Conservation (phyloP, 257 asterid genomes). For the Solanum okadae region DNA sequence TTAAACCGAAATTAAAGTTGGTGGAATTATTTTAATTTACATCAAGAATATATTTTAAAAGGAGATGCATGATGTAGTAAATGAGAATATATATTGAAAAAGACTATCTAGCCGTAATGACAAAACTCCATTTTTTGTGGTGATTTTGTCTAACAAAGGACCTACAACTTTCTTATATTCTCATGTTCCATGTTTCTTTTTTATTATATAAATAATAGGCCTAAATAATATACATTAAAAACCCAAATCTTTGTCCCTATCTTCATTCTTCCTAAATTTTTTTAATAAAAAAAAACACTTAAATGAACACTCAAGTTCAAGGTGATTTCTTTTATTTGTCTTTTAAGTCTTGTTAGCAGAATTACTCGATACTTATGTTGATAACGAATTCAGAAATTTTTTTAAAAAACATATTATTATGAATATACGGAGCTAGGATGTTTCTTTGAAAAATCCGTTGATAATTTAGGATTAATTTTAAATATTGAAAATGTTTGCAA, state of each 20-base stretch:
- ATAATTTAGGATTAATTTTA: background rate
- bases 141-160: constrained; percentile 11
- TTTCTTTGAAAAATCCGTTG: background rate
- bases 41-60: background rate
- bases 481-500: background rate
- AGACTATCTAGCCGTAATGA: constrained; percentile 4
- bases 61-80: background rate
- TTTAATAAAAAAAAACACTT: background rate
- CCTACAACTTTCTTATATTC: background rate
- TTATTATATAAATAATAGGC: background rate
- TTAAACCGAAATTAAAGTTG: background rate
- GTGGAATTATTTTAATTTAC: background rate
- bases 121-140: background rate
- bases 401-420: background rate
- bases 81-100: background rate
- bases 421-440: background rate
- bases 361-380: background rate
- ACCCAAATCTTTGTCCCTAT: background rate
- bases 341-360: rapidly evolving
- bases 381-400: background rate
- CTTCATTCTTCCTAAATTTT: background rate
- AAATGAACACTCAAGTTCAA: background rate
- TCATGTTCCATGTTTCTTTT: background rate
- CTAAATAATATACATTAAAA: background rate
- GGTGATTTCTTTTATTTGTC: background rate